phyloP scores from a whole-genome alignment of 345 rosid genomes.

The Brassica incana region DNA sequence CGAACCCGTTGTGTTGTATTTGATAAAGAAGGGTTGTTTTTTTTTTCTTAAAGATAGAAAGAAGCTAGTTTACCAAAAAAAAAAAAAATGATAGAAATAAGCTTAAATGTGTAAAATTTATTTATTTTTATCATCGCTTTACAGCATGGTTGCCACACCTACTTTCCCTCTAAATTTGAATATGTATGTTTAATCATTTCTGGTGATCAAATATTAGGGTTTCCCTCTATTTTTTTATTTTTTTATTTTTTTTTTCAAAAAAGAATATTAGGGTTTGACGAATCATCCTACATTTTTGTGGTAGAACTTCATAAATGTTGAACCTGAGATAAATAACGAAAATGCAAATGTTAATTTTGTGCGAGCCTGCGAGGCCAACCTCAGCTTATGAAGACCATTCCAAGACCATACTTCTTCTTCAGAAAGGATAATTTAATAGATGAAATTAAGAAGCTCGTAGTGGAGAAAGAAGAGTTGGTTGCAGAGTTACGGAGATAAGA shows the following conservation, averaged over 20 bases:
- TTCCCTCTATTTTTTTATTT: no score
- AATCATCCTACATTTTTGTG: neutral
- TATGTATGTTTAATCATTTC: neutral
- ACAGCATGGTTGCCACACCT: neutral
- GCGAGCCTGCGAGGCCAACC: no score
- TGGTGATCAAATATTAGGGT: neutral
- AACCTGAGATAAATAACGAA: neutral
- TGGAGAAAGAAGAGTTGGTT: no score
- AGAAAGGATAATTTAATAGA: no score
- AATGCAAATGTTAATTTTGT: neutral
- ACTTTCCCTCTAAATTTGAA: neutral
- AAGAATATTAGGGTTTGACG: neutral
- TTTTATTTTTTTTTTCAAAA: no score
- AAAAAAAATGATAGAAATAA: no score
- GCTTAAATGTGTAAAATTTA: neutral
- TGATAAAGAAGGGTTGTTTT: neutral
- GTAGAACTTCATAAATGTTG: neutral
- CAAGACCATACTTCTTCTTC: neutral
- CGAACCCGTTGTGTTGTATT: neutral
- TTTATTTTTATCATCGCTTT: neutral
- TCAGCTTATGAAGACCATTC: no score
- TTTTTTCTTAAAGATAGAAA: no score
- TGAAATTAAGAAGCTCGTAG: no score
- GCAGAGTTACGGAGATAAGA: no score
- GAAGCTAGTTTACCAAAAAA: no score